A percentile compares a stretch with the other conserved stretches of the same genome.
Evolutionary conservation across 2,329 filamentous ascomycete genomes (phyloP).

Genomic region (Xylaria sp.): DNA sequence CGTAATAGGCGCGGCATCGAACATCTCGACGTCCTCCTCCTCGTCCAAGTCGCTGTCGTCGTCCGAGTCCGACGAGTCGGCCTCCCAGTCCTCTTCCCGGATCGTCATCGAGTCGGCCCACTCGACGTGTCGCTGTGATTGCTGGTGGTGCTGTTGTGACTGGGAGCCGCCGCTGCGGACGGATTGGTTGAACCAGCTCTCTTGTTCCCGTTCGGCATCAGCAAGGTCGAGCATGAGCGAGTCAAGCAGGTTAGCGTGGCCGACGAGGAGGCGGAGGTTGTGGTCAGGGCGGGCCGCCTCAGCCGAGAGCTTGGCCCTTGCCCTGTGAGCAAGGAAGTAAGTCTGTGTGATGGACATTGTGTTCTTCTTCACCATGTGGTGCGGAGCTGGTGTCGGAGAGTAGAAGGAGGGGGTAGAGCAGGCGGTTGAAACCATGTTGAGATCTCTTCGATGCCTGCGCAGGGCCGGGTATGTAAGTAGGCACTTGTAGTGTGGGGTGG

Average conservation of each 20-base stretch:
- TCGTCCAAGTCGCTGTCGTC: constrained; percentile 48
- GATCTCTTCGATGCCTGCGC: constrained; percentile 11
- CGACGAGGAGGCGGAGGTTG: constrained; percentile 90
- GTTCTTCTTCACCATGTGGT: constrained; percentile 59
- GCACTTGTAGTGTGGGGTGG: neutral
- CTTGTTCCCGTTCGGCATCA: constrained; percentile 91
- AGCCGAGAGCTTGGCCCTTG: constrained; percentile 87
- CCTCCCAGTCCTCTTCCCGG: constrained; percentile 62
- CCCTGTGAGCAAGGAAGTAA: constrained; percentile 96
- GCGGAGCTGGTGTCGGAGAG: constrained; percentile 26
- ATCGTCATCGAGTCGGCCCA: constrained; percentile 79
- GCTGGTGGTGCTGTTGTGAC: constrained; percentile 42
- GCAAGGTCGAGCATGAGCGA: constrained; percentile 86
- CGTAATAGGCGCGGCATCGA: constrained; percentile 42
- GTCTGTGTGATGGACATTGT: constrained; percentile 93
- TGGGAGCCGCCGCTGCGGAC: constrained; percentile 64
- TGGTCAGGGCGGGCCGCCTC: constrained; percentile 90
- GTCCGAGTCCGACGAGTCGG: constrained; percentile 55
- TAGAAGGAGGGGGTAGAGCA: constrained; percentile 25
- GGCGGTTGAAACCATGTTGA: constrained; percentile 35
- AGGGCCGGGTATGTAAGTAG: constrained; percentile 17
- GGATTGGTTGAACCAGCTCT: constrained; percentile 96
- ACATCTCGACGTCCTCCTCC: constrained; percentile 55
- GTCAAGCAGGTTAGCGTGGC: constrained; percentile 97
- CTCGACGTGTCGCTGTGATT: constrained; percentile 60